Evolutionary conservation across 257 asterid genomes (phyloP).

Genomic region (Haberlea rhodopensis): DNA sequence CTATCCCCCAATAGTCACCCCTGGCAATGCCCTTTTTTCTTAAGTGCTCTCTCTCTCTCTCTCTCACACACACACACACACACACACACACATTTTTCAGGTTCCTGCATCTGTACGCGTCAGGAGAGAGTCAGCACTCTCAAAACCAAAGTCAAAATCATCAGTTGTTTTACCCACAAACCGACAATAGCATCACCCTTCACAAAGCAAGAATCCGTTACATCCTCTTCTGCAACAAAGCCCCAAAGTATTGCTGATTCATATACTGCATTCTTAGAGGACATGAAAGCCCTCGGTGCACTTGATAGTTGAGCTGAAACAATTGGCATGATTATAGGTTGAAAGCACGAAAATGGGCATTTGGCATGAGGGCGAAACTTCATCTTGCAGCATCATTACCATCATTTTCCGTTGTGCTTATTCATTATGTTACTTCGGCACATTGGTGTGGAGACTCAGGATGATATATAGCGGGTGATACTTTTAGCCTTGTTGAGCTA

Average conservation of each 20-base stretch:
- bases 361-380: not conserved
- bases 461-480: not conserved
- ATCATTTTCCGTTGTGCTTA: not conserved
- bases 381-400: not conserved
- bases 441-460: not conserved
- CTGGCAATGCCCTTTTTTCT: not conserved
- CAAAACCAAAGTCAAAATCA: conserved; percentile 62
- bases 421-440: not conserved
- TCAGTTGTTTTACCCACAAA: conserved; percentile 28
- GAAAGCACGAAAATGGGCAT: not conserved
- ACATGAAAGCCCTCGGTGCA: conserved; percentile 93
- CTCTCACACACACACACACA: too few relatives aligned
- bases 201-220: conserved; percentile 41
- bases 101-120: conserved; percentile 95
- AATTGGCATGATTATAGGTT: not conserved
- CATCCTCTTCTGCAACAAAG: conserved; percentile 45
- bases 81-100: too few relatives aligned
- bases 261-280: conserved; percentile 82
- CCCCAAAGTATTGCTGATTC: conserved; percentile 88
- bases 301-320: conserved; percentile 49
- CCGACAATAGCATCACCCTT: conserved; percentile 41
- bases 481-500: not conserved
- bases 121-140: conserved; percentile 68
- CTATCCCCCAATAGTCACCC: not conserved
- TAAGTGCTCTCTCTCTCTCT: not conserved